A percentile compares a stretch with the other conserved stretches of the same genome.
phyloP scores from a whole-genome alignment of 176 grass and related monocot species.

The Aegilops speltoides region DNA sequence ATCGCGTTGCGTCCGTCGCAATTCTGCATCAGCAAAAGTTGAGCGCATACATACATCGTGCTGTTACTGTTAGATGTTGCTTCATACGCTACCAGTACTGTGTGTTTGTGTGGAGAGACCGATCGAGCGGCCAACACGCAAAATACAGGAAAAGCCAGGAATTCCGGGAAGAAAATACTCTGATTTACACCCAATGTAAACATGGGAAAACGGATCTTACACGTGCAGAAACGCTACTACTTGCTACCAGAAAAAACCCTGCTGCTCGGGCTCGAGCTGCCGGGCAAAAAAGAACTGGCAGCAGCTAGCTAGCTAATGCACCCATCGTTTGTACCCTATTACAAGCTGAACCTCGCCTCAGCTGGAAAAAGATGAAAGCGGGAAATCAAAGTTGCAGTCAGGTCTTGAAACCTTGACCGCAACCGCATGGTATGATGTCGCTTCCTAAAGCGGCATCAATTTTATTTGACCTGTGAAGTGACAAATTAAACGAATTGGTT shows the following conservation, averaged over 20 bases:
- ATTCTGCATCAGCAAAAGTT: not conserved
- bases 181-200: not conserved
- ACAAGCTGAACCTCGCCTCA: not conserved
- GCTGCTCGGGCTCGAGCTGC: not conserved
- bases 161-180: not conserved
- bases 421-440: not conserved
- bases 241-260: not conserved
- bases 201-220: not conserved
- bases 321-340: not conserved
- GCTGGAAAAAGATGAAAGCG: not conserved
- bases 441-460: not conserved
- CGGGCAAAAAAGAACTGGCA: not conserved
- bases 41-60: not conserved
- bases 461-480: slow-evolving; percentile 5
- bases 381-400: not conserved
- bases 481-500: not conserved
- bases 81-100: not conserved
- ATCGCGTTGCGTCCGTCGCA: not conserved
- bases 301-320: not conserved
- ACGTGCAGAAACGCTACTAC: not conserved
- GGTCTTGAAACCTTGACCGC: not conserved
- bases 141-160: not conserved
- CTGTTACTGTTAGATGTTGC: not conserved
- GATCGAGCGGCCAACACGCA: not conserved
- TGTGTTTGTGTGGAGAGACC: not conserved